Conservation (phyloP, 2,329 filamentous ascomycete genomes). For the Pseudophaeomoniella oleicola region DNA sequence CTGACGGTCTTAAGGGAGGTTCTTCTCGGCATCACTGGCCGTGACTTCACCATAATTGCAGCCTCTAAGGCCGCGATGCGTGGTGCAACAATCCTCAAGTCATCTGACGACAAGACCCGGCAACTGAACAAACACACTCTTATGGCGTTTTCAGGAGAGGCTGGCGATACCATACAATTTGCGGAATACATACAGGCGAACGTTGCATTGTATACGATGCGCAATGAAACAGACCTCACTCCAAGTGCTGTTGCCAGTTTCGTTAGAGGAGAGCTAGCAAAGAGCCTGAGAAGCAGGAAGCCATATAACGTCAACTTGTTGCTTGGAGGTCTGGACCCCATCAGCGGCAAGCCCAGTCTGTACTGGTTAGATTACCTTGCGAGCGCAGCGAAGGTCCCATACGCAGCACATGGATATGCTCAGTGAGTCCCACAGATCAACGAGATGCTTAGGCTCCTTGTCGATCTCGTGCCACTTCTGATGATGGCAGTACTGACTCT, state of each 20-base stretch:
- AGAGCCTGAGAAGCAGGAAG: constrained; percentile 76
- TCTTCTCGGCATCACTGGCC: constrained; percentile 92
- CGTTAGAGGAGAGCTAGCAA: constrained; percentile 83
- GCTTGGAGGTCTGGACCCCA: constrained; percentile 83
- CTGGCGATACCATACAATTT: constrained; percentile 97
- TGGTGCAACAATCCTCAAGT: constrained; percentile 90
- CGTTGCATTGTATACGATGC: constrained; percentile 95
- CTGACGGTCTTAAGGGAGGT: too few relatives aligned
- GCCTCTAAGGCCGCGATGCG: constrained; percentile 97
- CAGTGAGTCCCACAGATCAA: constrained; percentile 58
- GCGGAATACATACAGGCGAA: constrained; percentile 99
- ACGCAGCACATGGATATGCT: constrained; percentile 94
- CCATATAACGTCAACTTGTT: constrained; percentile 96
- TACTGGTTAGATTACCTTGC: constrained; percentile 98
- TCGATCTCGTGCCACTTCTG: constrained; percentile 8
- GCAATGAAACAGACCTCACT: constrained; percentile 84
- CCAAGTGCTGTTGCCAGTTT: constrained; percentile 83
- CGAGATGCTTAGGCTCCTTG: not conserved
- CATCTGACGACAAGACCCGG: constrained; percentile 91
- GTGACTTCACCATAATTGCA: constrained; percentile 97
- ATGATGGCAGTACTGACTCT: not conserved
- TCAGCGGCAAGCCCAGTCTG: constrained; percentile 76
- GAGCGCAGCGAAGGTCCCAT: constrained; percentile 72
- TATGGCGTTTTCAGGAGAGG: constrained; percentile 90
- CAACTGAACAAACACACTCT: constrained; percentile 84